Evolutionary conservation across 768 basidiomycete genomes (phyloP), one percentile per base, ranked within the genome.

Genomic region (Cystobasidium onofrii): DNA sequence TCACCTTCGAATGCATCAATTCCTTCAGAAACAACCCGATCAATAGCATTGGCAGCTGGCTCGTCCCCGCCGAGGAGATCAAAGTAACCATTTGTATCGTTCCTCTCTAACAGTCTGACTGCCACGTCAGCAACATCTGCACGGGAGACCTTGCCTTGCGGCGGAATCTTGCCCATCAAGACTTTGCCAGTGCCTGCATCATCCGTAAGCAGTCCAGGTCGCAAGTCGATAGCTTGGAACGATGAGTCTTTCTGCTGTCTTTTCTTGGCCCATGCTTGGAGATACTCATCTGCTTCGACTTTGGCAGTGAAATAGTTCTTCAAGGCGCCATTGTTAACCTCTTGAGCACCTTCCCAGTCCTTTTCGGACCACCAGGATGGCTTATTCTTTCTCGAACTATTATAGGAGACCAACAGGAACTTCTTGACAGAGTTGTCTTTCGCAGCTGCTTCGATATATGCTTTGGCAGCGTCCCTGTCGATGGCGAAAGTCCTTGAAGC

Each of bases 191-290:
- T 84, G 0, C 86, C 86, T 0, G 85, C 82, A 1, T 83, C 81
- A 63, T 87, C 83, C 0, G 80, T 83, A n/a, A 89, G 79, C 1
- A 76, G 76, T n/a, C 86, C 86, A n/a, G 88, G 88, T 10, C 88
- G 86, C 36, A 89, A 80, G 43, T 89, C 87, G 1, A 86, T 86
- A 86, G 86, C 89, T 65, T 86, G 84, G 82, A 89, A 87, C 2
- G 15, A 13, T 23, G 84, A 84, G 39, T 71, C 69, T 36, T 34
- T 52, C 12, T 39, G 20, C 44, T 29, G n/a, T 18, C 65, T 25
- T 27, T 88, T 85, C 69, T 82, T 71, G 25, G 69, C 69, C 50
- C 55, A 60, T 34, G 69, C 69, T 20, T 79, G 80, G 41, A 85
- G 80, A 75, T 84, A 79, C 61, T 81, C 79, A 78, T 84, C 84